Percentiles rank a stretch among this genome's conserved stretches.
These are phyloP conservation scores for Backusella tarrabulga DNA, from an alignment of 192 early-diverging fungal genomes.

Conservation along the genomic window DNA sequence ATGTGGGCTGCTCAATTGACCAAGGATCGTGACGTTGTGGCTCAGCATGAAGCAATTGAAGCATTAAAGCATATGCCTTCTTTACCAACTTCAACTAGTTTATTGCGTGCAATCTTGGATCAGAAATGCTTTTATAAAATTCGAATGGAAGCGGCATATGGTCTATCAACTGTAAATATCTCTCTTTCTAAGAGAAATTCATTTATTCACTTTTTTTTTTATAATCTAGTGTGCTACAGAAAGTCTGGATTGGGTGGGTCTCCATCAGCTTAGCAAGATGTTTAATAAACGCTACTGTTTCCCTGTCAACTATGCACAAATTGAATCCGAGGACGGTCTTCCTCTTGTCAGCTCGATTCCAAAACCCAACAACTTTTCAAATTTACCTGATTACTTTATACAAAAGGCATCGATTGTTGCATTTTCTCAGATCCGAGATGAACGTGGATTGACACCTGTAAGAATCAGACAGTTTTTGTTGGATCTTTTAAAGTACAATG, in stretches of 20 bases:
- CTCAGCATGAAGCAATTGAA: conserved; percentile 85
- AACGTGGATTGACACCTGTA: conserved; percentile 58
- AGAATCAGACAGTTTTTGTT: conserved; percentile 67
- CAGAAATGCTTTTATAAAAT: conserved; percentile 82
- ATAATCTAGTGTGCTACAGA: conserved; percentile 45
- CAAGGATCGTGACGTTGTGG: conserved; percentile 87
- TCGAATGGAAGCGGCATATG: conserved; percentile 75
- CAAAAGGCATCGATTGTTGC: conserved; percentile 81
- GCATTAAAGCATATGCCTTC: conserved; percentile 64
- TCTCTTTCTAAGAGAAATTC: neutral
- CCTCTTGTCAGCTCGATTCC: conserved; percentile 59
- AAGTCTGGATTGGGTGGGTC: conserved; percentile 61
- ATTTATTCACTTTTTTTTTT: neutral
- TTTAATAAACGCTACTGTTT: conserved; percentile 76
- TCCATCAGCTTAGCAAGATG: conserved; percentile 71
- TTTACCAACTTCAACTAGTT: conserved; percentile 65
- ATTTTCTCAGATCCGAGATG: conserved; percentile 67
- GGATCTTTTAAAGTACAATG: conserved; percentile 85
- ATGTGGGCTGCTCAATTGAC: conserved; percentile 95
- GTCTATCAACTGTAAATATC: conserved; percentile 53
- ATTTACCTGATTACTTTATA: conserved; percentile 87
- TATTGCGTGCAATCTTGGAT: conserved; percentile 78
- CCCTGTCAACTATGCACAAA: conserved; percentile 18
- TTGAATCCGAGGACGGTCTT: conserved; percentile 27
- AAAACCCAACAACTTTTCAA: conserved; percentile 86